Evolutionary conservation across 2,329 filamentous ascomycete species (phyloP).

Genomic region (Exserohilum turcica): DNA sequence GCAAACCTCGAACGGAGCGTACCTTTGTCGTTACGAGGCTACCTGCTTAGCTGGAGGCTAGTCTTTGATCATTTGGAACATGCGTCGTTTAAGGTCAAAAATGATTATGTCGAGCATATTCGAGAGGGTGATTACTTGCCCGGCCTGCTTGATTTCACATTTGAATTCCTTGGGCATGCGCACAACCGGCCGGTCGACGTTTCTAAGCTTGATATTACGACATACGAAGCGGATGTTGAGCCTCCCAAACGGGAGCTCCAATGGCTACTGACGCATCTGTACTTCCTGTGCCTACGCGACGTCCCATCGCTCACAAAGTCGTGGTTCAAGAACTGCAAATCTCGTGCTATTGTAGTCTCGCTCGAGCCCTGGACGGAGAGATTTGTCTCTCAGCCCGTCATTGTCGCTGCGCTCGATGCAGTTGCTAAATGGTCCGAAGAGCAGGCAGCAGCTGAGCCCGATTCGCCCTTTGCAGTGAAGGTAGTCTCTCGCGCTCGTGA

Average conservation of each 20-base stretch:
- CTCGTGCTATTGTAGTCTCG: constrained; percentile 75
- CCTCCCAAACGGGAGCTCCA: constrained; percentile 74
- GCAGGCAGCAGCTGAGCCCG: constrained; percentile 44
- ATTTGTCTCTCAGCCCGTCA: constrained; percentile 73
- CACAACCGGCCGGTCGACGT: constrained; percentile 72
- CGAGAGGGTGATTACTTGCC: constrained; percentile 72
- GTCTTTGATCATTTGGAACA: constrained; percentile 84
- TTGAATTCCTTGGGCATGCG: constrained; percentile 82
- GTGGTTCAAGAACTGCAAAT: constrained; percentile 84
- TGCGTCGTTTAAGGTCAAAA: constrained; percentile 80
- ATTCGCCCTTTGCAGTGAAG: constrained; percentile 67
- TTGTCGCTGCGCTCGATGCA: constrained; percentile 68
- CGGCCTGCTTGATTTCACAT: constrained; percentile 76
- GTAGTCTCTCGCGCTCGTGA: constrained; percentile 74
- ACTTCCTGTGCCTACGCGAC: constrained; percentile 79
- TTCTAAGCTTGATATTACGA: constrained; percentile 71
- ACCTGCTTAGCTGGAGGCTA: constrained; percentile 86
- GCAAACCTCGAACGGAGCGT: constrained; percentile 68
- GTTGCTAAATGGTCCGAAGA: constrained; percentile 69
- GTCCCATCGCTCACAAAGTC: constrained; percentile 77
- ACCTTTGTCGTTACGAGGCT: constrained; percentile 73
- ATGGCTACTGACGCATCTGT: constrained; percentile 83
- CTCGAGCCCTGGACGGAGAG: constrained; percentile 86
- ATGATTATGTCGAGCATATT: constrained; percentile 78
- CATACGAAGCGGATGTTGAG: constrained; percentile 65